A percentile compares a stretch with the other conserved stretches of the same genome.
phyloP scores from a whole-genome alignment of 441 rosid species.

The Sinapis alba region DNA sequence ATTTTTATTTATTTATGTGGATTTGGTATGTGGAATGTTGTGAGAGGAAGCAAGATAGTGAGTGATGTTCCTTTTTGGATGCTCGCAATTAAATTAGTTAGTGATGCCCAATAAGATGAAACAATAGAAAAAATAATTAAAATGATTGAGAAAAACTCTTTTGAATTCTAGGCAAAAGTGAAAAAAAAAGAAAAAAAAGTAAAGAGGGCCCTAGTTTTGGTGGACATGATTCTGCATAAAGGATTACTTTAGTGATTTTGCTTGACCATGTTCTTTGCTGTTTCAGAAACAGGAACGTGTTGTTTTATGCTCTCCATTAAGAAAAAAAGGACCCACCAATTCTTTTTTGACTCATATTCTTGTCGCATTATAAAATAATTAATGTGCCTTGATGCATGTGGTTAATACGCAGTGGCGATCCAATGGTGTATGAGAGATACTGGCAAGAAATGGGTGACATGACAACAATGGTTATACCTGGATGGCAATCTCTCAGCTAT shows the following conservation, averaged over 20 bases:
- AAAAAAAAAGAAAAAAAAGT: neutral
- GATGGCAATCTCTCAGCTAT: constrained; percentile 89
- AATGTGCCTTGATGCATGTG: neutral
- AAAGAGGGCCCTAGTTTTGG: constrained; percentile 36
- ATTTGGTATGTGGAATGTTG: constrained; percentile 20
- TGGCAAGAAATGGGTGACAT: constrained; percentile 75
- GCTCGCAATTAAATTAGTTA: constrained; percentile 11
- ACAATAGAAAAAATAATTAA: neutral
- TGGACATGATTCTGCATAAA: constrained; percentile 31
- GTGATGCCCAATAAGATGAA: neutral
- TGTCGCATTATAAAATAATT: neutral
- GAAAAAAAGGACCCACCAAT: constrained; percentile 35
- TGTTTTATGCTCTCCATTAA: constrained; percentile 23
- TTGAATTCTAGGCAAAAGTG: constrained; percentile 1
- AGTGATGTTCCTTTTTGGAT: constrained; percentile 31
- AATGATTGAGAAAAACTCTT: constrained; percentile 12
- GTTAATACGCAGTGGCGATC: constrained; percentile 74
- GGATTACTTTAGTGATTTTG: constrained; percentile 31
- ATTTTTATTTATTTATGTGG: neutral
- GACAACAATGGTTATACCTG: constrained; percentile 73
- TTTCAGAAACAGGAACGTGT: neutral
- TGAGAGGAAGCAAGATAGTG: constrained; percentile 2
- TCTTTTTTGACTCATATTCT: constrained; percentile 22
- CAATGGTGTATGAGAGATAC: constrained; percentile 77
- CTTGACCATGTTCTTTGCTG: constrained; percentile 21